Evolutionary conservation across 345 rosid species (phyloP), one percentile per base, ranked within the genome.

Genomic region (Conringia planisiliqua): DNA sequence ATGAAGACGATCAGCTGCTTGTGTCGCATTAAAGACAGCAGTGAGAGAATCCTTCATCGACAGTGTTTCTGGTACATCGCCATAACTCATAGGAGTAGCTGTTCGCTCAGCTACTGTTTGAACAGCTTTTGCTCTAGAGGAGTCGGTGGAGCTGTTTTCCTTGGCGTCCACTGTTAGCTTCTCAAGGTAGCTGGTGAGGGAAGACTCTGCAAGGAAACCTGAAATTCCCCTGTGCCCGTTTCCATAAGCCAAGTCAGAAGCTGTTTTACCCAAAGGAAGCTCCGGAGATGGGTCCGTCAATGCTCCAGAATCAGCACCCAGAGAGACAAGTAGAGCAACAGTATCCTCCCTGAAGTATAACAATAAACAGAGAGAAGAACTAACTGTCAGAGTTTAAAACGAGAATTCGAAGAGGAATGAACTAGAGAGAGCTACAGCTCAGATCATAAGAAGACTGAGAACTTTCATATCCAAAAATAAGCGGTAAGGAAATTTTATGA

Each of bases 171-270:
- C 79, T 16, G 85, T 85, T 48, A 91, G 92, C 65, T 83, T 72
- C 57, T 73, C 76, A 60, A 93, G 89, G 75, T 84, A 81, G 84
- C 88, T 83, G 43, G 96, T 91, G 80, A 93, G 84, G 58, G 87
- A 77, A 27, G 91, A 86, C 84, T 93, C 98, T 4, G 96, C 98
- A 61, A 93, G 93, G 67, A 83, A 93, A 30, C 98, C 98, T 24
- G 97, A 89, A 40, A 93, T 93, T 74, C 98, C 98, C 78, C 92
- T 89, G 65, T 93, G 92, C 56, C 97, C 97, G 35, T 89, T 85
- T 72, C 68, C 82, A 51, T 96, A 93, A 77, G 98, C 98, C 83
- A 93, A 84, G 79, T 93, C 98, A 0, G 97, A 89, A 59, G 98
- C 88, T 36, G 92, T 81, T 86, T 88, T 86, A 55, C 92, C 86